Base-by-base conservation (phyloP, 75 land plant genomes). In the Pinus tabuliformis region DNA sequence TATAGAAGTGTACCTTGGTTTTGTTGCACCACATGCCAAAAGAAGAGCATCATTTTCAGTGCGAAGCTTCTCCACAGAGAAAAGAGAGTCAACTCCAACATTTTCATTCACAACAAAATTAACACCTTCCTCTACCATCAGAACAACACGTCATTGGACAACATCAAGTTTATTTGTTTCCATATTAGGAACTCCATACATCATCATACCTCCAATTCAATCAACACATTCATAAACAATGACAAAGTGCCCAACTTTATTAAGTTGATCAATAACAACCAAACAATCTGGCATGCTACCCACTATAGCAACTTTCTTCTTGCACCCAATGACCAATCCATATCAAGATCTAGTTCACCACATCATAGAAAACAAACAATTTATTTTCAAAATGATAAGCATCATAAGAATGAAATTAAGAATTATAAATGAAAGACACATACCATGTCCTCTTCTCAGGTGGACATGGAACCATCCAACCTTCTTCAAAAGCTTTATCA, bases 181-280 rank as follows among this genome's bases (percentile, higher is more conserved):
- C 99, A 97, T 97, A 78, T 97, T 92, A 15, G 99, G 99, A 45
- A 97, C 99, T 20, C 99, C 99, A 81, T 97, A 97, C 98, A 97
- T 97, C 98, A 97, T 97, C 18, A 97, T 86, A 45, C 98, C 99
- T 26, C 98, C 98, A 77, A 97, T 90, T 59, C 96, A 77, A 71
- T 97, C 96, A 57, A 94, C 80, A 52, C 98, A 91, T 80, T 97
- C 99, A 89, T 79, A 97, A 22, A 97, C 96, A 33, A 96, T 95
- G 22, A 97, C 96, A 24, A 28, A 80, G 61, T 97, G 98, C 24
- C 99, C 95, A 83, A 82, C 91, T 78, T 83, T 91, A 61, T 97
- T 97, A 16, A 97, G 88, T 70, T 97, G 98, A 82, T 97, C 26
- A 26, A 26, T 98, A 79, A 96, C 98, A 78, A 96, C 98, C 74